These are phyloP conservation scores for Salisapilia sapeloensis DNA, from an alignment of 352 stramenopile genomes.

Conservation along the genomic window DNA sequence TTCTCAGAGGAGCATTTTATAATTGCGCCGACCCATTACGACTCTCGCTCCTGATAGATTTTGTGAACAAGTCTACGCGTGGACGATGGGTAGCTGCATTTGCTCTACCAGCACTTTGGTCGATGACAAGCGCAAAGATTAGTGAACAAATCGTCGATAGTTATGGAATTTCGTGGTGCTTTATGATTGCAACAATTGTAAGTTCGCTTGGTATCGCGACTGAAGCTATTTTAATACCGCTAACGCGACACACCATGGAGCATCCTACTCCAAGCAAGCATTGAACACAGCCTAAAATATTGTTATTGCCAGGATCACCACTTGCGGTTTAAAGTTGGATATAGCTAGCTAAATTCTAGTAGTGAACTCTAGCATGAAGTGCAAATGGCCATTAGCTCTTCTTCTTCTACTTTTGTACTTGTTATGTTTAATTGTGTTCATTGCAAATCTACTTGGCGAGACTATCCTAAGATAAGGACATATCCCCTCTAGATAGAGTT, in stretches of 20 bases:
- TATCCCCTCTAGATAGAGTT: too few relatives aligned
- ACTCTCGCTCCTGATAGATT: slow-evolving; percentile 61
- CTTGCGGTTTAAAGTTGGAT: too few relatives aligned
- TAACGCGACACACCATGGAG: slow-evolving; percentile 15
- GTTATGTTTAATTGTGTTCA: too few relatives aligned
- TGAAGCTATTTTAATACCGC: slow-evolving; percentile 34
- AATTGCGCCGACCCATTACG: slow-evolving; percentile 40
- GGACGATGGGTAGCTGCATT: slow-evolving; percentile 50
- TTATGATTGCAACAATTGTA: slow-evolving; percentile 25
- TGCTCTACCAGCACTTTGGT: slow-evolving; percentile 40
- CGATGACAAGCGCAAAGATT: slow-evolving; percentile 45
- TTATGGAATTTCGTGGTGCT: slow-evolving; percentile 48
- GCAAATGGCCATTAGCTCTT: too few relatives aligned
- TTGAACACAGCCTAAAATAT: not conserved
- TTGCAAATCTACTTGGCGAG: too few relatives aligned
- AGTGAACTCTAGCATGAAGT: too few relatives aligned
- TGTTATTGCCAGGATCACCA: too few relatives aligned
- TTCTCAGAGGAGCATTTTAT: slow-evolving; percentile 33
- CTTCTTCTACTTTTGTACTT: too few relatives aligned
- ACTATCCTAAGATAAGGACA: too few relatives aligned
- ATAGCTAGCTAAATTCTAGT: too few relatives aligned
- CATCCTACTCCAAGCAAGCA: not conserved
- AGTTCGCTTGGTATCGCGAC: slow-evolving; percentile 23
- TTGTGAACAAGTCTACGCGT: slow-evolving; percentile 33
- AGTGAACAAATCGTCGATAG: slow-evolving; percentile 34